These are phyloP conservation scores for Aspergillus sp. DNA, from an alignment of 2,329 filamentous ascomycete species.

Conservation along the genomic window DNA sequence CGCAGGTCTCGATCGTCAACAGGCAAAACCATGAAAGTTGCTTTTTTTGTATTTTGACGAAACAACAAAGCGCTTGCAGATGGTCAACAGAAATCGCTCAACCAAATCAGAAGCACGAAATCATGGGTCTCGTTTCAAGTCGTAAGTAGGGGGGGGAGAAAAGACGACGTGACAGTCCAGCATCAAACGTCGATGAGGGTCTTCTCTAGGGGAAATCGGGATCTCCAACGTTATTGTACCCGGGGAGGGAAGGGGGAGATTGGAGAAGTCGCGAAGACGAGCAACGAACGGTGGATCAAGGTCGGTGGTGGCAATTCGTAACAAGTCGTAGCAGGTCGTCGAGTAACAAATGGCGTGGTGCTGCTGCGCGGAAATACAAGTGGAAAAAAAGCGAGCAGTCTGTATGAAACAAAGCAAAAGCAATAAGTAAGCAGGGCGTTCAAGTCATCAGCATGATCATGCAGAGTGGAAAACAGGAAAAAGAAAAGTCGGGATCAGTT, in stretches of 20 bases:
- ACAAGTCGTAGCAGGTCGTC: slow-evolving; percentile 34
- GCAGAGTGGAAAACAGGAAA: slow-evolving; percentile 8
- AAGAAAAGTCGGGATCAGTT: slow-evolving; percentile 11
- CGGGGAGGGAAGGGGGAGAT: neutral
- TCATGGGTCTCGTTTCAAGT: slow-evolving; percentile 46
- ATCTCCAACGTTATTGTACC: slow-evolving; percentile 1
- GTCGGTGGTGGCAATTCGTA: slow-evolving; percentile 19
- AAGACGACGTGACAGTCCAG: slow-evolving; percentile 24
- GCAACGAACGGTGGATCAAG: slow-evolving; percentile 12
- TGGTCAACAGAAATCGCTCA: slow-evolving; percentile 24
- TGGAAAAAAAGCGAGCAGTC: slow-evolving; percentile 8
- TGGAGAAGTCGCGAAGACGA: neutral
- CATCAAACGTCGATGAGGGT: slow-evolving; percentile 18
- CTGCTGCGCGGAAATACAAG: slow-evolving; percentile 8
- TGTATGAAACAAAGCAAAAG: slow-evolving; percentile 15
- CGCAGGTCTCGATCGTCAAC: slow-evolving; percentile 12
- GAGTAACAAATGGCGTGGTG: slow-evolving; percentile 5
- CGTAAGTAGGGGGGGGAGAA: slow-evolving; percentile 35
- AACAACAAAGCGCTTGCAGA: slow-evolving; percentile 17
- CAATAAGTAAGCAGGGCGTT: slow-evolving; percentile 13
- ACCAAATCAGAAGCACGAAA: slow-evolving; percentile 29
- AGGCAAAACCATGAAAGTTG: slow-evolving; percentile 11
- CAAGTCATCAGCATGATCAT: slow-evolving; percentile 19
- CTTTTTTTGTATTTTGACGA: neutral
- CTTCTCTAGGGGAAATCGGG: neutral